Percentiles rank a stretch among this genome's conserved stretches.
Evolutionary conservation across 768 basidiomycete species (phyloP).

Genomic region (Filobasidium floriforme): DNA sequence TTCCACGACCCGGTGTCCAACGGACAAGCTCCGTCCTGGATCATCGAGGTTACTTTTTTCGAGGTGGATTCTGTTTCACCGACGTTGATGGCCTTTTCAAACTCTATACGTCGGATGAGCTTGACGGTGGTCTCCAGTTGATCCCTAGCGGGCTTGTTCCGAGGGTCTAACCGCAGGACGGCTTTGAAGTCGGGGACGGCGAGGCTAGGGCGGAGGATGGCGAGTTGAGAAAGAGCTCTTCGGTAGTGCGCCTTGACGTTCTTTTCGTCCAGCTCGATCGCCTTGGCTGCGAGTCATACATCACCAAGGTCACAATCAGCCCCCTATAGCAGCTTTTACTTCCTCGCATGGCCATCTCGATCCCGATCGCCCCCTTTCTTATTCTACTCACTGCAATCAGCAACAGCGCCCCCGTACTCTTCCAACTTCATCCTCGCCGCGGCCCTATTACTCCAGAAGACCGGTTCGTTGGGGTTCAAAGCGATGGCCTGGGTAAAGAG

Average conservation of each 20-base stretch:
- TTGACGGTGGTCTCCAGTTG: slow-evolving; percentile 87
- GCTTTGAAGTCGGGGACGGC: slow-evolving; percentile 84
- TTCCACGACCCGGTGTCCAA: slow-evolving; percentile 59
- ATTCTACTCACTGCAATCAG: slow-evolving; percentile 77
- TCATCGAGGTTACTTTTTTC: slow-evolving; percentile 67
- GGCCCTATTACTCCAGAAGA: slow-evolving; percentile 89
- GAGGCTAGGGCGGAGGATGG: slow-evolving; percentile 75
- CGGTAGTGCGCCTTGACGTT: slow-evolving; percentile 68
- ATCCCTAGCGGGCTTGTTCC: slow-evolving; percentile 67
- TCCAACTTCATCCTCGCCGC: slow-evolving; percentile 85
- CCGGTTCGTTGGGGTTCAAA: slow-evolving; percentile 77
- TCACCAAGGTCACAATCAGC: not conserved
- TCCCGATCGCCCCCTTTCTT: too few species aligned
- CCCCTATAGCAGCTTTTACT: too few species aligned
- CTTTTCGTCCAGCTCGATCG: slow-evolving; percentile 76
- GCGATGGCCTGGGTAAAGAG: slow-evolving; percentile 79
- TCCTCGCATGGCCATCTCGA: too few species aligned
- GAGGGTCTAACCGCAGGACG: slow-evolving; percentile 72
- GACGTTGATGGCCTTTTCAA: slow-evolving; percentile 89
- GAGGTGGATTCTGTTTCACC: slow-evolving; percentile 80
- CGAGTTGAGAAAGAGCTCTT: slow-evolving; percentile 81
- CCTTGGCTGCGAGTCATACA: slow-evolving; percentile 56
- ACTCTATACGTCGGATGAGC: slow-evolving; percentile 77
- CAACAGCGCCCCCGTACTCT: slow-evolving; percentile 84
- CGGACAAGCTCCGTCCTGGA: slow-evolving; percentile 71